phyloP scores from a whole-genome alignment of 371 early-diverging fungal genomes.

The Coemansia sp. region DNA sequence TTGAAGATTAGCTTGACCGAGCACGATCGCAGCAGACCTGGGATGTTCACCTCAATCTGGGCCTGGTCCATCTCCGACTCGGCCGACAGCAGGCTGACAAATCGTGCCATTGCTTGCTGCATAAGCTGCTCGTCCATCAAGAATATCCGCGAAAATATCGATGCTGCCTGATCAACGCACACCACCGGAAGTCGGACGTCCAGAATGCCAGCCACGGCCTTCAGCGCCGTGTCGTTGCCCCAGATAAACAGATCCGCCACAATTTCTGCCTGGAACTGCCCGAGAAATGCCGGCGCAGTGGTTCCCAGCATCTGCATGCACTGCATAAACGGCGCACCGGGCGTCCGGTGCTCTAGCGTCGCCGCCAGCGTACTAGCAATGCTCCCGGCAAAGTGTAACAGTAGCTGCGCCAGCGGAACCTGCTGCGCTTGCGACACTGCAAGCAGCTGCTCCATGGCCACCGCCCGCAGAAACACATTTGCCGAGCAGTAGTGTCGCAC shows the following conservation, averaged over 20 bases:
- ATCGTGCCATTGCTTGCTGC: conserved; percentile 41
- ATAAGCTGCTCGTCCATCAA: conserved; percentile 50
- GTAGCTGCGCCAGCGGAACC: conserved; percentile 24
- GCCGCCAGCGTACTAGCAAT: conserved; percentile 32
- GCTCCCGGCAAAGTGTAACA: conserved; percentile 16
- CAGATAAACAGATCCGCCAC: conserved; percentile 26
- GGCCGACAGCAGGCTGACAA: conserved; percentile 37
- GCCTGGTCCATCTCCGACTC: conserved; percentile 21
- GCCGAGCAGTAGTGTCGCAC: conserved; percentile 30
- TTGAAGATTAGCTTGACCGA: conserved; percentile 44
- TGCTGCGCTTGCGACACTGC: conserved; percentile 23
- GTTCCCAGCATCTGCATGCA: conserved; percentile 37
- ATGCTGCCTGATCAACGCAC: conserved; percentile 46
- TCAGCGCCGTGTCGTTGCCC: conserved; percentile 33
- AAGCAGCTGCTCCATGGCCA: conserved; percentile 48
- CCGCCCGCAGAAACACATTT: conserved; percentile 43
- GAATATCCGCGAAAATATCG: conserved; percentile 41
- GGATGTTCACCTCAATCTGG: conserved; percentile 46
- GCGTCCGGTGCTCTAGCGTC: conserved; percentile 7
- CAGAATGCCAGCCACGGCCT: conserved; percentile 27
- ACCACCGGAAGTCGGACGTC: conserved; percentile 36
- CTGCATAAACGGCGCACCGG: conserved; percentile 25
- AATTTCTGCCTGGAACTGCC: conserved; percentile 21
- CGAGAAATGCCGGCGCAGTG: conserved; percentile 21
- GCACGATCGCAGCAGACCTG: conserved; percentile 42